Conservation (phyloP, 139 green algal species). For the Chlorella sp. region DNA sequence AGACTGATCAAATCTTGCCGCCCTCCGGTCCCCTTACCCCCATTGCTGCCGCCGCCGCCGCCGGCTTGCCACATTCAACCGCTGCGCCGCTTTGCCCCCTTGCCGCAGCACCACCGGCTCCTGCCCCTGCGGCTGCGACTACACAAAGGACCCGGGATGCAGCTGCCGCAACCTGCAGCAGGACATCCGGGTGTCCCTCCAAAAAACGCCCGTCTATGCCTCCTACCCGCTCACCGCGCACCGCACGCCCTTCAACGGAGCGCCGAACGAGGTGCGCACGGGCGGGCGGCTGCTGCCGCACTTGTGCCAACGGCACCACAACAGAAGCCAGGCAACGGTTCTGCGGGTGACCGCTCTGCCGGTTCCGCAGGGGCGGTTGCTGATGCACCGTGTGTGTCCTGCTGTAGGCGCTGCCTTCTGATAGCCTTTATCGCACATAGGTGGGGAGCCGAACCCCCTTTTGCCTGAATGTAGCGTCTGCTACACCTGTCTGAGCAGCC, state of each 20-base stretch:
- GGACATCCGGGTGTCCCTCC: conserved; percentile 61
- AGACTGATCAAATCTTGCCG: not conserved
- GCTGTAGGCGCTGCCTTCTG: no score
- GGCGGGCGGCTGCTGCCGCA: not conserved
- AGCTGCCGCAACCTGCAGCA: conserved; percentile 71
- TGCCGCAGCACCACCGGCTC: conserved; percentile 45
- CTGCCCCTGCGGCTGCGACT: conserved; percentile 85
- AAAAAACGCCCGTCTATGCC: conserved; percentile 70
- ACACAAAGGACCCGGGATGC: conserved; percentile 66
- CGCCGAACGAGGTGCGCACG: conserved; percentile 52
- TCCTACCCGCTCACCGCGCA: conserved; percentile 71
- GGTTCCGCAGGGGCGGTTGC: no score
- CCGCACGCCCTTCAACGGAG: conserved; percentile 55
- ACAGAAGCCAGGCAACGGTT: no score
- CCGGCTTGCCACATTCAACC: not conserved
- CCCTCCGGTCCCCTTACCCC: no score
- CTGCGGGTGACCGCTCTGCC: no score
- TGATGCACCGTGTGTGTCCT: no score
- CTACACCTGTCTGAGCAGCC: no score
- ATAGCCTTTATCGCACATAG: no score
- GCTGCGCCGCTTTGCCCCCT: not conserved
- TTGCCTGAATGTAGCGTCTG: no score
- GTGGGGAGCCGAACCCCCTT: no score
- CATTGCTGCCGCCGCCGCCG: not conserved
- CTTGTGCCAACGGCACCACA: no score